Base-by-base conservation (phyloP, 768 basidiomycete genomes). In the Pisolithus microcarpus region DNA sequence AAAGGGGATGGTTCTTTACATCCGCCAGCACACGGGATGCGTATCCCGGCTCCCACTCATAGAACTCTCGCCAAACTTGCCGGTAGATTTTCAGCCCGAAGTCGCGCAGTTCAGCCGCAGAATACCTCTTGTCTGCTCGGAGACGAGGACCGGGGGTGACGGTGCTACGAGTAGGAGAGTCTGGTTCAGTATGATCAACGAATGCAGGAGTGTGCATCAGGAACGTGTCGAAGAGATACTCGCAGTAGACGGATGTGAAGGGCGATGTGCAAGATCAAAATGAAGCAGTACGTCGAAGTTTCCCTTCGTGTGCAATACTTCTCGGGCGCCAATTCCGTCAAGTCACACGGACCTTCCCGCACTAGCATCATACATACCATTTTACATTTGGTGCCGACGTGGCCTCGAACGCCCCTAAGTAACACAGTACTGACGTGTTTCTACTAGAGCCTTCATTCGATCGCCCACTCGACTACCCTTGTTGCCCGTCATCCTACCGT, bases 61-160 rank as follows among this genome's bases (percentile, higher is more conserved):
- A 78, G 56, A 77, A 79, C 7, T 72, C 69, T 3, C 58, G 39
- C 77, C 78, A 79, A 26, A 72, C 63, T 1, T 56, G 52, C 31
- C 60, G 56, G 56, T 74, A 77, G 28, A 71, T 58, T 4, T 48
- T 40, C 4, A 59, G 55, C 4, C 65, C 74, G 39, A 61, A 51
- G 0, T 59, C 48, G 16, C 57, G 58, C 31, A 62, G 59, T 18
- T 60, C 46, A 18, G 56, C 21, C 9, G 15, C 7, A 15, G 56
- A 44, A 3, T 21, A 49, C 5, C 30, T 7, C 30, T 18, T 4
- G n/a, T 44, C 49, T 28, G 51, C 40, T 21, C 4, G 23, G 36
- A 40, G 43, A 38, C 43, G 31, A 5, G 24, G 46, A 16, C 44
- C 45, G 10, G 46, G 24, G 16, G 48, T 19, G 16, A 30, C n/a